A percentile compares a stretch with the other conserved stretches of the same genome.
Evolutionary conservation across 169 alveolate genomes (phyloP).

Genomic region (Plasmodium gallinaceum): DNA sequence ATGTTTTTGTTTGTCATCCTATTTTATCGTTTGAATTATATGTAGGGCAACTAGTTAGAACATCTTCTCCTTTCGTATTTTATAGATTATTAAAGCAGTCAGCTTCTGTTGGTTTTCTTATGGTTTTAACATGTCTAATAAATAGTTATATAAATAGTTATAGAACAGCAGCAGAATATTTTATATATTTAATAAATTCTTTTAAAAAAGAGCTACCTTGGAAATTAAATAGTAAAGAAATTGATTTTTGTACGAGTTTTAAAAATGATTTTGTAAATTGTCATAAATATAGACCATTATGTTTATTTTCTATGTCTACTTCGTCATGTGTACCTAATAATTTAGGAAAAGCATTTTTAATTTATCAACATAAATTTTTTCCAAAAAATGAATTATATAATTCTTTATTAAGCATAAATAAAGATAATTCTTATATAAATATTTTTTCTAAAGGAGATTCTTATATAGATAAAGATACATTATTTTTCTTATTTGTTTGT

Average conservation of each 20-base stretch:
- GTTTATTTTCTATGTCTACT: conserved; percentile 68
- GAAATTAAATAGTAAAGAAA: conserved; percentile 78
- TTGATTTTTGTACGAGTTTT: conserved; percentile 53
- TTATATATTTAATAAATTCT: conserved; percentile 78
- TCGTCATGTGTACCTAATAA: conserved; percentile 70
- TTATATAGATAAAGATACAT: conserved; percentile 43
- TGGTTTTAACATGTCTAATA: conserved; percentile 80
- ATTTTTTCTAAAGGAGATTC: conserved; percentile 34
- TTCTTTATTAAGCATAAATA: conserved; percentile 8
- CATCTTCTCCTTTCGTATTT: conserved; percentile 79
- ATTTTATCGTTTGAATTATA: conserved; percentile 81
- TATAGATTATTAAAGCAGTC: conserved; percentile 79
- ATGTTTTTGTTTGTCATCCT: conserved; percentile 84
- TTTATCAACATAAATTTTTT: conserved; percentile 55
- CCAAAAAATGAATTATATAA: conserved; percentile 28
- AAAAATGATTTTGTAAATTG: conserved; percentile 53
- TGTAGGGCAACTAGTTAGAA: conserved; percentile 82
- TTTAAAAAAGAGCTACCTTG: conserved; percentile 80
- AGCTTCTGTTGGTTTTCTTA: conserved; percentile 83
- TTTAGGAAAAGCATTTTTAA: conserved; percentile 68
- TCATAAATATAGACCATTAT: conserved; percentile 74
- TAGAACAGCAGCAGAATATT: conserved; percentile 80
- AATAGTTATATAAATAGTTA: conserved; percentile 77
- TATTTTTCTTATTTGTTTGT: conserved; percentile 33
- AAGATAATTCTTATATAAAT: conserved; percentile 13